phyloP scores from a whole-genome alignment of 1,139 yeast species.

The Hyphopichia wangnamkhiaoensis region DNA sequence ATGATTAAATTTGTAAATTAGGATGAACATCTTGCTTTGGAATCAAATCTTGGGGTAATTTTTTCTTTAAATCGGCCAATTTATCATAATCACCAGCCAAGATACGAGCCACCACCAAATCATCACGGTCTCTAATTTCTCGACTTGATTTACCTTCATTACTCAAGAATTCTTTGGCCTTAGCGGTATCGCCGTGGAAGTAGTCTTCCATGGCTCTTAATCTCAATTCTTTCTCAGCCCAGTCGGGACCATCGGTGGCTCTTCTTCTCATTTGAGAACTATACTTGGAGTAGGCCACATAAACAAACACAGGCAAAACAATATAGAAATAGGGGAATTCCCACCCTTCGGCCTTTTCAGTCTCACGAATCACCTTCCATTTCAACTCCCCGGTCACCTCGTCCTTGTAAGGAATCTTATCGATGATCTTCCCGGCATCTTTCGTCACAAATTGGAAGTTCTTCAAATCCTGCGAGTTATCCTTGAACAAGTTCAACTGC shows the following conservation, averaged over 20 bases:
- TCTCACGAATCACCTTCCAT: conserved; percentile 78
- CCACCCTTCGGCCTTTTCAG: conserved; percentile 83
- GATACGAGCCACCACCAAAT: conserved; percentile 77
- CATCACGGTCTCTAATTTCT: conserved; percentile 72
- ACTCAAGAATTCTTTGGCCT: conserved; percentile 56
- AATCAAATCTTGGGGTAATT: conserved; percentile 42
- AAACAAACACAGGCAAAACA: conserved; percentile 61
- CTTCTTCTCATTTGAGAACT: conserved; percentile 47
- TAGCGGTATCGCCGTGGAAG: conserved; percentile 62
- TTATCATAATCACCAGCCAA: conserved; percentile 84
- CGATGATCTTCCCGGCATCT: conserved; percentile 70
- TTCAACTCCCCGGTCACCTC: conserved; percentile 74
- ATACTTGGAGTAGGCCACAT: conserved; percentile 46
- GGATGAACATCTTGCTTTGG: conserved; percentile 39
- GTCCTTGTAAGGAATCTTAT: conserved; percentile 83
- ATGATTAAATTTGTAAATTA: conserved; percentile 30
- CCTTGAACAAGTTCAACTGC: conserved; percentile 59
- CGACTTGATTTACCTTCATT: conserved; percentile 58
- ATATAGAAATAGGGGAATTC: conserved; percentile 72
- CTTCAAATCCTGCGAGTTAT: conserved; percentile 64
- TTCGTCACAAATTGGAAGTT: conserved; percentile 62
- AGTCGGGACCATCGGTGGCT: conserved; percentile 55
- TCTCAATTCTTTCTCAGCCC: conserved; percentile 85
- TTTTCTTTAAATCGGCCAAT: conserved; percentile 68
- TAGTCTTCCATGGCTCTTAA: conserved; percentile 72